Base-by-base conservation (phyloP, 352 stramenopile species). In the Pythium utonaiense region DNA sequence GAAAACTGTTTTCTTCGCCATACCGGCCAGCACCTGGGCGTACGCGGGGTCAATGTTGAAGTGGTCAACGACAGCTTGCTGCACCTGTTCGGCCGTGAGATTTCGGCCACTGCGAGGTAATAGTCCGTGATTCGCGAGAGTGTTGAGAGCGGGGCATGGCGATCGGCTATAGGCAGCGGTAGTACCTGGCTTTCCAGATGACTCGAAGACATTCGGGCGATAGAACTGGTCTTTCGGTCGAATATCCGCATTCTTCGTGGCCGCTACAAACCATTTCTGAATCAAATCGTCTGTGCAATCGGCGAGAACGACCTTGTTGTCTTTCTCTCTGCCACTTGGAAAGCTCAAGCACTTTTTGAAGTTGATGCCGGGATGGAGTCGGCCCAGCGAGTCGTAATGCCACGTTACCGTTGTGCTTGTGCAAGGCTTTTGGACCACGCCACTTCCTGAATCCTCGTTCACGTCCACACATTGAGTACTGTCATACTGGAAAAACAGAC, bases 1-100 rank as follows among this genome's bases (percentile, higher is more conserved):
- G 30, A 89, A 74, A 25, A 64, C 19, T 19, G 36, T 31, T 12
- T n/a, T n/a, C n/a, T n/a, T n/a, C n/a, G n/a, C n/a, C n/a, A n/a
- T n/a, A n/a, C n/a, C n/a, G n/a, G 70, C 61, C 36, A 88, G 60
- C 14, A 10, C 49, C 16, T n/a, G n/a, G 25, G 47, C 8, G 59
- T 63, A 28, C 82, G 69, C 25, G 38, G 25, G 14, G 16, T 45
- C 38, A 19, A 45, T 19, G 38, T 45, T 45, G n/a, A 25, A 45
- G 0, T 19, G 38, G 17, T 45, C n/a, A 17, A 25, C 17, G 38
- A 45, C 25, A 19, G 38, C 38, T 24, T 19, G n/a, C 38, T 13
- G 3, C 17, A 45, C 6, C n/a, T 6, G 38, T 17, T 27, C 25
- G 16, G 25, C 6, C 3, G 17, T 19, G 21, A n/a, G n/a, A n/a